Base-by-base conservation (phyloP, 495 filamentous ascomycete species). In the Neurospora sp. region DNA sequence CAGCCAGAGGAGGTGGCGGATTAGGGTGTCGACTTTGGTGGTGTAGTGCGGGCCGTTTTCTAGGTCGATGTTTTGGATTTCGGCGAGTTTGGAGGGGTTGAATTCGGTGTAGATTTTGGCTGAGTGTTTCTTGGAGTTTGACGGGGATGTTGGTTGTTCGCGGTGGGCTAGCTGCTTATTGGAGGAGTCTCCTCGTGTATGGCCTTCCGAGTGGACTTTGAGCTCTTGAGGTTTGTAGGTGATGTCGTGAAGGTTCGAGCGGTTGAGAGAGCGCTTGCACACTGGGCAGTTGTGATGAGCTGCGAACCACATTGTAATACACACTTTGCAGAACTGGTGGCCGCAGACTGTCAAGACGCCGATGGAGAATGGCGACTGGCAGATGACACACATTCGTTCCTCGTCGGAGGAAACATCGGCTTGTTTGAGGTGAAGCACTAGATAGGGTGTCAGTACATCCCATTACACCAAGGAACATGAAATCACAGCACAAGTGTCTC, bases 271-370 rank as follows among this genome's bases (percentile, higher is more conserved):
- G 69, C 83, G 85, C 74, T 95, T 96, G 86, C 95, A 98, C 3
- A 92, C 84, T 0, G 93, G 93, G 75, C 93, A 96, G 69, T 83
- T 92, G 18, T 79, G 84, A 72, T 91, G 77, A 70, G 85, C 82
- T 71, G 81, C 82, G 82, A 90, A 92, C 95, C 96, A 99, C 10
- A 88, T 72, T 5, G 83, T 82, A 39, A 98, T 89, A 80, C 96
- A 99, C 40, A 92, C 92, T 72, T 90, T 92, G 82, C 95, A 98
- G 77, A 92, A 98, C 72, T 91, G 89, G 77, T 99, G 95, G 1
- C 95, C 95, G 81, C 95, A 99, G 3, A 91, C 86, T 2, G 95
- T 98, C 77, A 99, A 84, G 39, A 94, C 90, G 59, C 95, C 96
- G 59, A 88, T 81, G 76, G 92, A 91, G 79, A 97, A 94, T 6